phyloP scores from a whole-genome alignment of 2,329 filamentous ascomycete genomes.

The Juglanconis juglandina region DNA sequence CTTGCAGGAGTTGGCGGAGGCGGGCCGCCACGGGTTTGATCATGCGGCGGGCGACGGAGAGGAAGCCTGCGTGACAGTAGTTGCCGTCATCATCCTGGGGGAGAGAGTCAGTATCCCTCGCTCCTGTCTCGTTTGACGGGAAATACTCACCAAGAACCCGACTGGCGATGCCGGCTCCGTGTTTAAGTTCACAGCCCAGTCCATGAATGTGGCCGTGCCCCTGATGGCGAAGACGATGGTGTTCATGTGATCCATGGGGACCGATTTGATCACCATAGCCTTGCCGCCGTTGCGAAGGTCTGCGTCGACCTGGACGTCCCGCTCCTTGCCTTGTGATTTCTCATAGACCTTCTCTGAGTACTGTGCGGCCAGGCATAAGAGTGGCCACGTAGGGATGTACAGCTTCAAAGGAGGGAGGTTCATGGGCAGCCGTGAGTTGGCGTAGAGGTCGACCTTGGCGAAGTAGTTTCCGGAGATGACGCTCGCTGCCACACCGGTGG shows the following conservation, averaged over 20 bases:
- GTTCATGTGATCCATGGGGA: conserved; percentile 73
- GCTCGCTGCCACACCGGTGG: conserved; percentile 30
- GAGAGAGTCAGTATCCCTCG: conserved; percentile 5
- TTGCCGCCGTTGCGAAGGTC: conserved; percentile 75
- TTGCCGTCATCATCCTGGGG: conserved; percentile 67
- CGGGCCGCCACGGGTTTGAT: conserved; percentile 67
- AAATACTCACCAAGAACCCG: conserved; percentile 57
- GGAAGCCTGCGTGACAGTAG: conserved; percentile 76
- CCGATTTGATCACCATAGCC: conserved; percentile 79
- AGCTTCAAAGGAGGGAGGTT: conserved; percentile 66
- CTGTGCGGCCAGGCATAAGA: conserved; percentile 74
- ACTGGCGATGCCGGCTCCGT: conserved; percentile 61
- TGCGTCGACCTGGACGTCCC: conserved; percentile 65
- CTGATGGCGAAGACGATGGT: conserved; percentile 81
- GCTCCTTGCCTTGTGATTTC: conserved; percentile 58
- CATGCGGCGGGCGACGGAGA: conserved; percentile 74
- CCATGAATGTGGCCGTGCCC: conserved; percentile 74
- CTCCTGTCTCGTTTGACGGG: neutral
- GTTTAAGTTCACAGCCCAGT: conserved; percentile 83
- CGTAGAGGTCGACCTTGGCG: conserved; percentile 73
- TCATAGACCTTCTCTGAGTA: conserved; percentile 75
- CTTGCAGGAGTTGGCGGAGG: conserved; percentile 65
- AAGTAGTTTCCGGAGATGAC: conserved; percentile 57
- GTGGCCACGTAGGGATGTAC: conserved; percentile 72
- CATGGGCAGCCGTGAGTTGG: conserved; percentile 70